Base-by-base conservation (phyloP, 2,329 filamentous ascomycete species). In the Pseudogymnoascus sp. region DNA sequence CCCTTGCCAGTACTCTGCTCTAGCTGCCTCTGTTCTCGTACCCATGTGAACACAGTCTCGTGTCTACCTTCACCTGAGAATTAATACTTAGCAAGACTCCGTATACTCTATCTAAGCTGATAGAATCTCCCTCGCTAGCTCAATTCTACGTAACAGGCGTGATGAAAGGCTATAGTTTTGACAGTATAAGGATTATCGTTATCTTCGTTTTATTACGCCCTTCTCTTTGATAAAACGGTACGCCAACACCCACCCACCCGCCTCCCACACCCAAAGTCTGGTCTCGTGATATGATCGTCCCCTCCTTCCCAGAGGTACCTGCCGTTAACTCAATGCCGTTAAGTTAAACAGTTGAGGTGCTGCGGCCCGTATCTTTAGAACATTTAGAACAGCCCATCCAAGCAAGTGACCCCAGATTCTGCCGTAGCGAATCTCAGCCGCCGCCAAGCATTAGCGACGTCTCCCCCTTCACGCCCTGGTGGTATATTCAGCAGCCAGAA, bases 401-500 rank as follows among this genome's bases (percentile, higher is more conserved):
- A 37, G 56, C 23, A 60, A 37, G 14, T 34, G 28, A 34, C 34
- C 50, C 34, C 28, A 62, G 59, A 40, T 42, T 62, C 18, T 42
- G 25, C 11, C 16, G 50, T 34, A 56, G 50, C 50, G 50, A 56
- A 56, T 56, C 50, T 56, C 50, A 56, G 50, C 50, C 50, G 25
- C 46, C 50, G 50, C 50, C 50, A 56, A 56, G 50, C 50, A 56
- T 56, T 56, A 56, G 50, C 50, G 28, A 56, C 50, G 50, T 56
- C 50, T 34, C 16, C 50, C 50, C 50, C 50, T 56, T 56, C 50
- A 56, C 28, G 50, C 46, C 25, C 25, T 31, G 50, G 50, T 31
- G 50, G 50, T 56, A 56, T 56, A 56, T 34, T 53, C 50, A 56
- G 10, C 50, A 34, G 46, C 28, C 23, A 31, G 21, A 56, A 5